Conservation (phyloP, 345 rosid species). For the Orychophragmus violaceus region DNA sequence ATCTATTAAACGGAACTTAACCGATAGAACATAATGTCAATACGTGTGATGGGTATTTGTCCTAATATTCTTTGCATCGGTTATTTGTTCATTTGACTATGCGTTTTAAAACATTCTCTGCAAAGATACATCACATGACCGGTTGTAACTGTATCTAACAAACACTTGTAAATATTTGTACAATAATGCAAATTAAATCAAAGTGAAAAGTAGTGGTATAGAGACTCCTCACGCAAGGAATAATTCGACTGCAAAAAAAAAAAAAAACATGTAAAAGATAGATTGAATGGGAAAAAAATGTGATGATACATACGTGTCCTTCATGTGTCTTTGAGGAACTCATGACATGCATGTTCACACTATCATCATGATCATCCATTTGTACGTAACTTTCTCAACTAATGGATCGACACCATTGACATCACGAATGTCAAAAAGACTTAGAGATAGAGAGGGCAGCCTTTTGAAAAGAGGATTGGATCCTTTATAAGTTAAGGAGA, state of each 20-base stretch:
- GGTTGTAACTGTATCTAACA: slow-evolving; percentile 23
- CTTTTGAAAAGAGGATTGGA: slow-evolving; percentile 27
- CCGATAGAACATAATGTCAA: slow-evolving; percentile 25
- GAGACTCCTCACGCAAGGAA: slow-evolving; percentile 26
- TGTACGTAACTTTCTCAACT: slow-evolving; percentile 15
- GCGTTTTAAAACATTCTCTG: slow-evolving; percentile 5
- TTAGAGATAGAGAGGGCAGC: slow-evolving; percentile 8
- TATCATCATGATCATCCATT: slow-evolving; percentile 8
- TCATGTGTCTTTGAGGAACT: slow-evolving; percentile 13
- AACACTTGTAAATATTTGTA: slow-evolving; percentile 16
- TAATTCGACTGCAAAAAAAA: slow-evolving; percentile 24
- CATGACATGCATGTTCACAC: slow-evolving; percentile 15
- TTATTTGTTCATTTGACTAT: slow-evolving; percentile 22
- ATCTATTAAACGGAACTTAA: slow-evolving; percentile 5
- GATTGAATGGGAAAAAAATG: slow-evolving; percentile 5
- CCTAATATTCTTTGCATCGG: slow-evolving; percentile 18
- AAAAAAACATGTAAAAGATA: too few species aligned
- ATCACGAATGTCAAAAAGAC: slow-evolving; percentile 25
- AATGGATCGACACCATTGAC: too few species aligned
- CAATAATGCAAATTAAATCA: not conserved
- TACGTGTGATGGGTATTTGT: slow-evolving; percentile 27
- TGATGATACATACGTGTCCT: slow-evolving; percentile 19
- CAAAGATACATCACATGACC: slow-evolving; percentile 13
- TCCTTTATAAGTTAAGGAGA: slow-evolving; percentile 10
- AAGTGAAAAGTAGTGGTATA: slow-evolving; percentile 19